Evolutionary conservation across 345 rosid species (phyloP), one percentile per base, ranked within the genome.

Genomic region (Gossypium sturtianum): DNA sequence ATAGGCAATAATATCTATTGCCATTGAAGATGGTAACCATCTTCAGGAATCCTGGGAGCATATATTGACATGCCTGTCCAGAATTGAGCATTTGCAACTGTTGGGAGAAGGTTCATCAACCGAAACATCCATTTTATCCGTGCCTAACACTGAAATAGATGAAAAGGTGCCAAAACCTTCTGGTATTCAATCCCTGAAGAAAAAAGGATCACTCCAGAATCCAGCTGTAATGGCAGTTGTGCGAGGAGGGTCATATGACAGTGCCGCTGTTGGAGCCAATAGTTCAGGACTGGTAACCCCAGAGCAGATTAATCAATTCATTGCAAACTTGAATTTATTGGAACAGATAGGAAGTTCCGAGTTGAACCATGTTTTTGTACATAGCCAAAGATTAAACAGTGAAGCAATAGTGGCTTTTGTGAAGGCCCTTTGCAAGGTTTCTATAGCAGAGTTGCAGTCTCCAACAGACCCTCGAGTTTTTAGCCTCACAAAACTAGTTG

Each of bases 41-140:
- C 94, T 94, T 75, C 97, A 92, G 65, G 98, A 92, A 80, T 88
- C 97, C 49, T 94, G 97, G 97, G 97, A 94, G 85, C 98, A 94
- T 82, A 91, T 92, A 71, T 77, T 94, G 80, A 94, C 91, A 61
- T 94, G 98, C 82, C 97, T 94, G 75, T 94, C 98, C 73, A 89
- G 98, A 80, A 89, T 94, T 80, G 98, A 92, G 84, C 97, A 94
- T 86, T 88, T 94, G 82, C 98, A 91, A 80, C 85, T 94, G 53
- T 75, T 94, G 87, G 98, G 98, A 62, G 98, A 94, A 87, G 98
- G 98, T 66, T 91, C 98, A 67, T 91, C 98, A 44, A 83, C 88
- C 62, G 98, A 92, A 84, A 95, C 97, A 53, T 86, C 98, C 76
- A 89, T 89, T 82, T 84, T 92, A 66, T 75, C 87, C 13, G 74